A percentile compares a stretch with the other conserved stretches of the same genome.
These are phyloP conservation scores for Phellopilus nigrolimitatus DNA, from an alignment of 1,284 basidiomycete species.

Conservation along the genomic window DNA sequence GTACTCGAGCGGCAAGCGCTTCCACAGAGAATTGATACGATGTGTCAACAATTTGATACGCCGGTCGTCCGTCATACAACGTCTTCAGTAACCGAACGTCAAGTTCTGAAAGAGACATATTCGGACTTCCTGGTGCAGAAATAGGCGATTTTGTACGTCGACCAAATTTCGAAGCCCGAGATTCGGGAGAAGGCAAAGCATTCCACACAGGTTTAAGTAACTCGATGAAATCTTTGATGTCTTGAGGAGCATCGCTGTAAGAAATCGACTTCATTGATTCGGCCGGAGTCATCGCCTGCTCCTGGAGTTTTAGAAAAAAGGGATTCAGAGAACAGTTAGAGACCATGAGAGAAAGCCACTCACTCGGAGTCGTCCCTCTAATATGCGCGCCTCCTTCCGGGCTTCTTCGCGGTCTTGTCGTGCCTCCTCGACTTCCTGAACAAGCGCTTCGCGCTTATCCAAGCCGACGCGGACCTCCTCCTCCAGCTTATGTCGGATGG, in stretches of 20 bases:
- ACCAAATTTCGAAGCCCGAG: conserved; percentile 63
- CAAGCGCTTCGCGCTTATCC: conserved; percentile 45
- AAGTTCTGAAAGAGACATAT: conserved; percentile 65
- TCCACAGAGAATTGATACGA: conserved; percentile 57
- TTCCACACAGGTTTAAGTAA: conserved; percentile 74
- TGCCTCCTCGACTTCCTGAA: conserved; percentile 51
- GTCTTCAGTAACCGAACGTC: conserved; percentile 75
- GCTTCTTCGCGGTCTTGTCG: conserved; percentile 52
- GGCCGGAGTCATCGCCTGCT: conserved; percentile 10
- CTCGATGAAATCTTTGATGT: conserved; percentile 54
- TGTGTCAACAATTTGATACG: conserved; percentile 35
- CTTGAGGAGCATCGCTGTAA: conserved; percentile 34
- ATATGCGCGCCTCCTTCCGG: conserved; percentile 38
- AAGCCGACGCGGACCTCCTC: conserved; percentile 42
- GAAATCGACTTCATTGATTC: conserved; percentile 31
- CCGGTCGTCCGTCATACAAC: conserved; percentile 51
- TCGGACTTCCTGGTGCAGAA: conserved; percentile 37
- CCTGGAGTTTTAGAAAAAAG: too few relatives aligned
- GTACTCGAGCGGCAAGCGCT: conserved; percentile 70
- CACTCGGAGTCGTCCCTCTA: conserved; percentile 45
- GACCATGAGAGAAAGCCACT: not conserved
- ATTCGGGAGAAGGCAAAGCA: conserved; percentile 73
- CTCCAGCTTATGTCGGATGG: conserved; percentile 41
- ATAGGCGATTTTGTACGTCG: conserved; percentile 37
- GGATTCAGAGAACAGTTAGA: not conserved